phyloP scores from a whole-genome alignment of 139 green algal species.

The Picochlorum sp. region DNA sequence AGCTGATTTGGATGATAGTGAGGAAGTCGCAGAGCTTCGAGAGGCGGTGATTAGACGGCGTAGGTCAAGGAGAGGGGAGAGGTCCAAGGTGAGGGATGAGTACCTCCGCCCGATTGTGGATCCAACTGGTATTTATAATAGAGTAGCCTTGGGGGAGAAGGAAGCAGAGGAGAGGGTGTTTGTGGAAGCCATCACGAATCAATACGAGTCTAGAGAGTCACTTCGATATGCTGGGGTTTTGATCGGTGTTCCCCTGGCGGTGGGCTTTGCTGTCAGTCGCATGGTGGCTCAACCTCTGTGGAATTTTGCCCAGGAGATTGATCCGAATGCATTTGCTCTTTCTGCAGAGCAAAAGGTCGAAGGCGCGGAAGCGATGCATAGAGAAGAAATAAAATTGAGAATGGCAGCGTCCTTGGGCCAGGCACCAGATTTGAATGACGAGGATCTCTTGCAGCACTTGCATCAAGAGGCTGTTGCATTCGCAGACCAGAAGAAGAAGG shows the following conservation, averaged over 20 bases:
- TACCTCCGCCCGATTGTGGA: constrained; percentile 49
- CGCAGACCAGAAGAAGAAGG: constrained; percentile 23
- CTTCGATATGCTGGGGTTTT: constrained; percentile 42
- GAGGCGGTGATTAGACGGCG: constrained; percentile 28
- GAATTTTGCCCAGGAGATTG: constrained; percentile 39
- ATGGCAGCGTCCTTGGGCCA: constrained; percentile 73
- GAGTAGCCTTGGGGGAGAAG: constrained; percentile 23
- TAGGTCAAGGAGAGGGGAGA: constrained; percentile 18
- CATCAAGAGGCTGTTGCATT: constrained; percentile 29
- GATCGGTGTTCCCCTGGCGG: constrained; percentile 51
- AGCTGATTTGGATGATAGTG: constrained; percentile 23
- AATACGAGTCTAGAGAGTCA: constrained; percentile 62
- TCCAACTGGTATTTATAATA: constrained; percentile 16
- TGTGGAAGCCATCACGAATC: constrained; percentile 69
- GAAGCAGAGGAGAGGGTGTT: constrained; percentile 38
- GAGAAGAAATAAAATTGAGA: constrained; percentile 70
- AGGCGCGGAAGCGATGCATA: constrained; percentile 53
- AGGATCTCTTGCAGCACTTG: constrained; percentile 52
- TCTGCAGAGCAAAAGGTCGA: constrained; percentile 62
- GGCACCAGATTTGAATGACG: constrained; percentile 55
- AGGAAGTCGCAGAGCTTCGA: constrained; percentile 24
- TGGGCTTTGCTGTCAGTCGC: constrained; percentile 50
- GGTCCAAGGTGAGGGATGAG: constrained; percentile 32
- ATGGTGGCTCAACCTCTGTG: constrained; percentile 63
- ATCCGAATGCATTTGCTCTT: constrained; percentile 63